phyloP scores from a whole-genome alignment of 495 filamentous ascomycete species.

The Usnea hakonensis region DNA sequence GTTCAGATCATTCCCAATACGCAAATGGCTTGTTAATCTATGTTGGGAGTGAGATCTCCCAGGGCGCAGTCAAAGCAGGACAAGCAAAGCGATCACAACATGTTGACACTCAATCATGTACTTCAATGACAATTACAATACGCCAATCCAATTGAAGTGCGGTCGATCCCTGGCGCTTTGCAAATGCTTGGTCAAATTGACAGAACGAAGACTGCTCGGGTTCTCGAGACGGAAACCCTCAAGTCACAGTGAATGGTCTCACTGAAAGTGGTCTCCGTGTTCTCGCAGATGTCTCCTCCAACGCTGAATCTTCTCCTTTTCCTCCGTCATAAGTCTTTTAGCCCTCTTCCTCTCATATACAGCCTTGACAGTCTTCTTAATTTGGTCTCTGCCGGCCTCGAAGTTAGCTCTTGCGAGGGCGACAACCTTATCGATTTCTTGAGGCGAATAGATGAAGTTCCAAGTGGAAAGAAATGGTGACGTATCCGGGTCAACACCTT shows the following conservation, averaged over 20 bases:
- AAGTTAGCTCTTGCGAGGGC: constrained; percentile 82
- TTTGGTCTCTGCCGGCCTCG: constrained; percentile 65
- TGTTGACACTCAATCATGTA: too few relatives aligned
- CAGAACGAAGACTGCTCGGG: not conserved
- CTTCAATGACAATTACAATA: not conserved
- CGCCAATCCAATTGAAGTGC: too few relatives aligned
- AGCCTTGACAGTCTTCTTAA: constrained; percentile 69
- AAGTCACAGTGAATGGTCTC: not conserved
- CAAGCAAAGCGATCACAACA: not conserved
- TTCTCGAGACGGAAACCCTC: not conserved
- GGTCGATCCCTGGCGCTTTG: too few relatives aligned
- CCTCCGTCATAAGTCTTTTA: constrained; percentile 47
- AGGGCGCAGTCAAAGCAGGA: not conserved
- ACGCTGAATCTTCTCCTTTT: constrained; percentile 34
- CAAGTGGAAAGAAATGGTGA: constrained; percentile 87
- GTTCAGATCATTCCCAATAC: too few relatives aligned
- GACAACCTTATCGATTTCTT: constrained; percentile 75
- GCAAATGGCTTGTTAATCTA: too few relatives aligned
- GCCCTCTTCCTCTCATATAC: constrained; percentile 89
- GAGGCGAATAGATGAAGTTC: constrained; percentile 92
- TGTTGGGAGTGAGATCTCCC: too few relatives aligned
- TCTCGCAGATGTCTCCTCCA: constrained; percentile 37
- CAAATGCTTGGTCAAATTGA: not conserved
- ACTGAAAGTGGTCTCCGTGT: constrained; percentile 30
- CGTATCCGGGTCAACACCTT: constrained; percentile 68